Evolutionary conservation across 495 filamentous ascomycete genomes (phyloP), one percentile per base, ranked within the genome.

Genomic region (Penicillium longicatenatum): DNA sequence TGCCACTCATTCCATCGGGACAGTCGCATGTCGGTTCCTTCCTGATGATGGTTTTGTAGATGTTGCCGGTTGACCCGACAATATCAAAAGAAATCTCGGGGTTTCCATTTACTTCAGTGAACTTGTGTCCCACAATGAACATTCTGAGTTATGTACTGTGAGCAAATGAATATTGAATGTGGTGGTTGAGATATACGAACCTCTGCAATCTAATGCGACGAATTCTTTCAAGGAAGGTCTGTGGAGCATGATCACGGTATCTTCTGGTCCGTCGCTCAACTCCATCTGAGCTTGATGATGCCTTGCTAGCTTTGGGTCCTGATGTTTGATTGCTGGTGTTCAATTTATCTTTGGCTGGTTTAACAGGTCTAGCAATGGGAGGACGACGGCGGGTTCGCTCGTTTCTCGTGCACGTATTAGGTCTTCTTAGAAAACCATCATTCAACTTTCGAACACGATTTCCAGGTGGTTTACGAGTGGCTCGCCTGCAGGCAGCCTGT

Each of bases 31-130:
- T 69, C 0, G 89, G 89, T 37, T 77, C 63, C 24, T 79, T 75
- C 55, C 68, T 66, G 51, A 90, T 85, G 3, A 70, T 70, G 19
- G 82, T 75, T 10, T 74, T 83, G 74, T 95, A 95, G 46, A 93
- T 73, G 62, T 92, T 91, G 6, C 89, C 90, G 4, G 86, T 90
- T 7, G 86, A 82, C 22, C 91, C 91, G 14, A 86, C 86, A 48
- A 95, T 74, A 35, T 88, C 81, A 61, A 93, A 83, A 1, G 64
- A 73, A 55, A 89, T 81, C 33, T 78, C 70, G 2, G 78, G 84
- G 4, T 59, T 55, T 0, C 77, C 67, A 3, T 70, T 66, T 21
- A 21, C 11, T 12, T 71, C 73, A 24, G 54, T 55, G 6, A 83
- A 73, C 17, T 62, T 73, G 22, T 85, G 76, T 37, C 75, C 70